phyloP scores from a whole-genome alignment of 805 yeast genomes.

The Candida lessepsii region DNA sequence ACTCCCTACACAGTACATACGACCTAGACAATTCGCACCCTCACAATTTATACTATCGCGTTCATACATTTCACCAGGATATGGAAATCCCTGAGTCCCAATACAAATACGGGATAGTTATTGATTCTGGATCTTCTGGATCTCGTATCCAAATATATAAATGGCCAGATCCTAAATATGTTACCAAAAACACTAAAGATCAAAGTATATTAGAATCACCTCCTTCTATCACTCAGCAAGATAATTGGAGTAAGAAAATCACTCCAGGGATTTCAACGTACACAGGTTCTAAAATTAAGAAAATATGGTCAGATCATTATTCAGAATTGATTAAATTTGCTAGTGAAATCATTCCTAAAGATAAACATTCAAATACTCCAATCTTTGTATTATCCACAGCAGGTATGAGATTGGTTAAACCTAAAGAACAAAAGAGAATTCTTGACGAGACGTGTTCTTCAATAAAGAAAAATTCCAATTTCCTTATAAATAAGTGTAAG shows the following conservation, averaged over 20 bases:
- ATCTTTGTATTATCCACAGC: constrained; percentile 93
- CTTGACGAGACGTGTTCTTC: constrained; percentile 59
- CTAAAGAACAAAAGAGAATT: constrained; percentile 50
- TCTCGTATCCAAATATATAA: constrained; percentile 80
- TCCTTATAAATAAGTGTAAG: constrained; percentile 57
- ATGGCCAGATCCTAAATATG: constrained; percentile 57
- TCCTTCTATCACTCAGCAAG: constrained; percentile 63
- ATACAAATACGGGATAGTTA: constrained; percentile 72
- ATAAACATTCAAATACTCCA: constrained; percentile 67
- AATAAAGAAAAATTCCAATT: constrained; percentile 54
- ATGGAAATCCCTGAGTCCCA: constrained; percentile 16
- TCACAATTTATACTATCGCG: too few species aligned
- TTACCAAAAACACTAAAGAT: constrained; percentile 22
- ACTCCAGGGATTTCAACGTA: constrained; percentile 83
- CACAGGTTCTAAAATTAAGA: constrained; percentile 41
- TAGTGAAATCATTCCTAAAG: constrained; percentile 62
- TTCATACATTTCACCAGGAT: not conserved
- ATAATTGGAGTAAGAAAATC: constrained; percentile 69
- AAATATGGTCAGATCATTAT: constrained; percentile 73
- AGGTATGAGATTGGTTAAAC: constrained; percentile 82
- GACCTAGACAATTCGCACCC: too few species aligned
- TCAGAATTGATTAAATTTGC: constrained; percentile 67
- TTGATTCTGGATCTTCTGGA: constrained; percentile 96
- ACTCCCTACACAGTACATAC: too few species aligned
- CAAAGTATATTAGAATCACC: constrained; percentile 49